Conservation (phyloP, 164 flowering plant species). For the Chimonanthus salicifolius region DNA sequence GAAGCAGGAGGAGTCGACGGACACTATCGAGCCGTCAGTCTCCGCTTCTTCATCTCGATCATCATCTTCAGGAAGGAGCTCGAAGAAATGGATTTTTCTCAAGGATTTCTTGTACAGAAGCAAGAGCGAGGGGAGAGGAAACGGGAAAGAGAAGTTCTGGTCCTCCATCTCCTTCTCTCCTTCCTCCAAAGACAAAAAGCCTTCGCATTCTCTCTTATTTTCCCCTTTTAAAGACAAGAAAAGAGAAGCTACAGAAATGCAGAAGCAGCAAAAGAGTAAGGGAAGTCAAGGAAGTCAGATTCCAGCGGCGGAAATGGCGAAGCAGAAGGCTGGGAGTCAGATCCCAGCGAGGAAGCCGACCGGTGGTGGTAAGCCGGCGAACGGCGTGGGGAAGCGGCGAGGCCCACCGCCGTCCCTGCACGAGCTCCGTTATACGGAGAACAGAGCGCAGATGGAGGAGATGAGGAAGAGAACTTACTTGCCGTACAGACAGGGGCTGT, state of each 20-base stretch:
- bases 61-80: slow-evolving; percentile 30
- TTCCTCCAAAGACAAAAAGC: slow-evolving; percentile 17
- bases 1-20: slow-evolving; percentile 17
- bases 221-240: slow-evolving; percentile 19
- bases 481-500: slow-evolving; percentile 53
- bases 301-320: not conserved
- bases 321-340: not conserved
- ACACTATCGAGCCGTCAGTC: slow-evolving; percentile 27
- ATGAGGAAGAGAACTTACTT: slow-evolving; percentile 57
- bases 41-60: slow-evolving; percentile 41
- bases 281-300: not conserved
- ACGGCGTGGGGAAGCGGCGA: slow-evolving; percentile 35
- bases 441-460: slow-evolving; percentile 65
- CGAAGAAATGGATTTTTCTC: slow-evolving; percentile 31
- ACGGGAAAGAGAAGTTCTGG: slow-evolving; percentile 32
- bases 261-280: not conserved
- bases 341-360: slow-evolving; percentile 6
- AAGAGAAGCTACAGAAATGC: not conserved
- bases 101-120: slow-evolving; percentile 45
- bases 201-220: slow-evolving; percentile 1
- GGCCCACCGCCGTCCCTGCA: slow-evolving; percentile 37
- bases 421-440: slow-evolving; percentile 48
- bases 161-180: slow-evolving; percentile 22
- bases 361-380: slow-evolving; percentile 15
- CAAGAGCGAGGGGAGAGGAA: slow-evolving; percentile 48